Evolutionary conservation across 148 eudicot species (phyloP), one percentile per base, ranked within the genome.

Genomic region (Talinum fruticosum): DNA sequence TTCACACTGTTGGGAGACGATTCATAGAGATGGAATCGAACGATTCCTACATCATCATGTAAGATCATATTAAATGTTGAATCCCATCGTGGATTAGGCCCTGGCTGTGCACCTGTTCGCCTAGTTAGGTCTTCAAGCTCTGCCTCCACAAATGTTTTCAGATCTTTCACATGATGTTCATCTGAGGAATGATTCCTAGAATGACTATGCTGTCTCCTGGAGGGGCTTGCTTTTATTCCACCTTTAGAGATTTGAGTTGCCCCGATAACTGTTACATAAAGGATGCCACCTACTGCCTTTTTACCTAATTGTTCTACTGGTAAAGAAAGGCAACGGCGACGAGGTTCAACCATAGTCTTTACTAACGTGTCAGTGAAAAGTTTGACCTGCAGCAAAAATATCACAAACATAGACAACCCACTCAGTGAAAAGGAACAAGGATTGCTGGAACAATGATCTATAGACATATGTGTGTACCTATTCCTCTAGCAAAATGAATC

Each of bases 271-370:
- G 91, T 90, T 45, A 96, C 95, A 72, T 88, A 83, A 28, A 96
- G 73, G 76, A 93, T 83, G 33, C 97, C 97, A 57, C 97, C 97
- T 34, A 93, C 97, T 78, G 94, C 99, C 71, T 83, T 88, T 80
- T 93, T 96, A 65, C 85, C 85, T 38, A 91, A 83, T 70, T 96
- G 94, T 74, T 80, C 85, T 36, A 89, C 84, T 79, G 99, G 89
- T 84, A 96, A 78, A 78, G 89, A 76, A 53, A 84, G 66, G 85
- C 97, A 91, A 38, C 91, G 90, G 26, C 99, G 97, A 45, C 99
- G 92, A 78, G 99, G 99, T 78, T 96, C 99, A 69, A 96, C 99
- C 99, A 96, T 93, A 54, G 93, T 93, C 78, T 96, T 93, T 47
- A 61, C 87, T 83, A 96, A 53, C 65, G 95, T 89, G n/a, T 96